A percentile compares a stretch with the other conserved stretches of the same genome.
Evolutionary conservation across 768 basidiomycete species (phyloP).

Genomic region (Kwoniella pini): DNA sequence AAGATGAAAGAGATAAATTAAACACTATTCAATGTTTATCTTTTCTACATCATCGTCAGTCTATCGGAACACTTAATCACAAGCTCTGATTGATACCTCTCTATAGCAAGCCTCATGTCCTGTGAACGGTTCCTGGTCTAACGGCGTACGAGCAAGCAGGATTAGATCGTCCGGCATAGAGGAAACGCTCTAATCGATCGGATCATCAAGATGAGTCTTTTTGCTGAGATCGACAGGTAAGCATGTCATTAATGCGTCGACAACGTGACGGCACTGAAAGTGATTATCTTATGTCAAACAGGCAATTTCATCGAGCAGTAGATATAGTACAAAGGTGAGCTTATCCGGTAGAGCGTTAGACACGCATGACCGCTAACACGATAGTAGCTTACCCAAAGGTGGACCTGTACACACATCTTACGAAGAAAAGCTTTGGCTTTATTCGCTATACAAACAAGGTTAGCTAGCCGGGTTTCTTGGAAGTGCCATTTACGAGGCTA

Average conservation of each 20-base stretch:
- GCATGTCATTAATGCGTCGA: neutral
- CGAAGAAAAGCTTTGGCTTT: slow-evolving; percentile 91
- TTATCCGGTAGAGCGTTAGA: neutral
- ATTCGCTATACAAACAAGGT: slow-evolving; percentile 97
- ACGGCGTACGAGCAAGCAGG: too few species aligned
- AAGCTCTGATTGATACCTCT: too few species aligned
- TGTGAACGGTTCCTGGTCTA: too few species aligned
- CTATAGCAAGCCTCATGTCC: too few species aligned
- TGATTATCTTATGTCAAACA: slow-evolving; percentile 12
- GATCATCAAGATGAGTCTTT: neutral
- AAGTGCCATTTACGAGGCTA: too few species aligned
- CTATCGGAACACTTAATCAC: too few species aligned
- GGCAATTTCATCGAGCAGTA: slow-evolving; percentile 88
- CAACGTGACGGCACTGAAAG: neutral
- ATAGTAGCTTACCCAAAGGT: slow-evolving; percentile 72
- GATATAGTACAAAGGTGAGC: slow-evolving; percentile 75
- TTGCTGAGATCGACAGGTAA: slow-evolving; percentile 33
- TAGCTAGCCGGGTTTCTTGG: slow-evolving; percentile 1
- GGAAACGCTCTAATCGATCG: too few species aligned
- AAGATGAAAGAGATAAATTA: too few species aligned
- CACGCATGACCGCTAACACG: neutral
- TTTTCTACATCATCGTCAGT: too few species aligned
- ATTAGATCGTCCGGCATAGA: too few species aligned
- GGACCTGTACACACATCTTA: slow-evolving; percentile 95
- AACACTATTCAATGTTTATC: too few species aligned